Conservation (phyloP, 169 alveolate genomes). For the Eimeria necatrix region DNA sequence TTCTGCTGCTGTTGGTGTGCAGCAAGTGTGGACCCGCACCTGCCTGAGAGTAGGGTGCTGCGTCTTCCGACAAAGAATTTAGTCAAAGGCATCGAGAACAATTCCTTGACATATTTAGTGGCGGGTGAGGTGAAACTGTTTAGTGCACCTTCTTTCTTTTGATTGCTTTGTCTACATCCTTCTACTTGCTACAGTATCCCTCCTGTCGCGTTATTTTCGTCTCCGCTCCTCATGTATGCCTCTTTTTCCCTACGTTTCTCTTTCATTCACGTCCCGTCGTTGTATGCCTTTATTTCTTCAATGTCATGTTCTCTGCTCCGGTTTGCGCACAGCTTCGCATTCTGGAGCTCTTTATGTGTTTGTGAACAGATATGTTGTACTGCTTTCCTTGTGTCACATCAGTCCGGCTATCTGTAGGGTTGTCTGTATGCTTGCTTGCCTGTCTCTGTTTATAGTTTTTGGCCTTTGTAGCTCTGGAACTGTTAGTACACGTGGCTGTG, state of each 20-base stretch:
- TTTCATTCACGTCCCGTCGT: not conserved
- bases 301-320: not conserved
- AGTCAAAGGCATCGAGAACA: constrained; percentile 19
- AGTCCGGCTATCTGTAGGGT: too few relatives aligned
- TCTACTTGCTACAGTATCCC: not conserved
- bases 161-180: not conserved
- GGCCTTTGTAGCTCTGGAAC: too few relatives aligned
- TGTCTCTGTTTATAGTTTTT: not conserved
- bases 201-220: not conserved
- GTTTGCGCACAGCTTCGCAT: not conserved
- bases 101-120: constrained; percentile 12
- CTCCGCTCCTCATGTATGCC: not conserved
- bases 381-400: too few relatives aligned
- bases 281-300: not conserved
- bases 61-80: constrained; percentile 44
- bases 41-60: constrained; percentile 55
- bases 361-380: not conserved
- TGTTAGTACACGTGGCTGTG: too few relatives aligned
- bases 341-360: not conserved
- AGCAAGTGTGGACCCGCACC: constrained; percentile 42
- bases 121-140: not conserved
- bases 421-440: not conserved
- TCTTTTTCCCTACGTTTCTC: not conserved
- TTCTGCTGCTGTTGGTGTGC: constrained; percentile 20
- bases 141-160: not conserved